Evolutionary conservation across 352 stramenopile species (phyloP).

Genomic region (Phytopythium vexans): DNA sequence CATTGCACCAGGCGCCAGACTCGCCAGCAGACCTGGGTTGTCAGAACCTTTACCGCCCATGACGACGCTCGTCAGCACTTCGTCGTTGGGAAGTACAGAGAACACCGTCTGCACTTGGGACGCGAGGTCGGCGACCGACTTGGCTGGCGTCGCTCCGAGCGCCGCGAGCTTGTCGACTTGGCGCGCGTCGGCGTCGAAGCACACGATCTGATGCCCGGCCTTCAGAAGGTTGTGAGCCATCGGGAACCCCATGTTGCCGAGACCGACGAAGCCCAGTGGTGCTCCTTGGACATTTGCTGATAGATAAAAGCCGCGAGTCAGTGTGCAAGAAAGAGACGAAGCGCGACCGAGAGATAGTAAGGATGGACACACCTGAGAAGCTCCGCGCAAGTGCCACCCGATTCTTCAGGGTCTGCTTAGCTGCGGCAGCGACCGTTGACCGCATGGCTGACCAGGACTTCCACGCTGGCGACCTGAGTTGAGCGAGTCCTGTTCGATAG

Average conservation of each 20-base stretch:
- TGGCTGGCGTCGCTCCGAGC: slow-evolving; percentile 29
- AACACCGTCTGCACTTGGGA: slow-evolving; percentile 37
- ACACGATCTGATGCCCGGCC: slow-evolving; percentile 50
- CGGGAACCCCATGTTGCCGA: slow-evolving; percentile 91
- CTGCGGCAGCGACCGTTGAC: not conserved
- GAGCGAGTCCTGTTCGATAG: not conserved
- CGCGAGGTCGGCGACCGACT: slow-evolving; percentile 41
- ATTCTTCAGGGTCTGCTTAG: not conserved
- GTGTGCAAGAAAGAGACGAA: not conserved
- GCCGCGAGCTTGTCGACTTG: slow-evolving; percentile 24
- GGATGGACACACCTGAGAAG: slow-evolving; percentile 1
- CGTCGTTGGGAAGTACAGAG: slow-evolving; percentile 68
- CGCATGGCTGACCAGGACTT: not conserved
- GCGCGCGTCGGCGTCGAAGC: slow-evolving; percentile 48
- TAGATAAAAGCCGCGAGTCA: too few species aligned
- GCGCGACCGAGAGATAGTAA: too few species aligned
- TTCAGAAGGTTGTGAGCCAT: slow-evolving; percentile 90
- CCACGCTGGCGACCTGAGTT: not conserved
- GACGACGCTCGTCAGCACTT: slow-evolving; percentile 41
- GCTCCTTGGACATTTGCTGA: slow-evolving; percentile 1
- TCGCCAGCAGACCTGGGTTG: slow-evolving; percentile 31
- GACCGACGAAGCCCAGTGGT: slow-evolving; percentile 83
- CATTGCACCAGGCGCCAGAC: slow-evolving; percentile 26
- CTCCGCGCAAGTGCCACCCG: not conserved
- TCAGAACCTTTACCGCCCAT: slow-evolving; percentile 17